Percentiles rank a stretch among this genome's conserved stretches.
These are phyloP conservation scores for Phytophthora pluvialis DNA, from an alignment of 352 stramenopile genomes.

Conservation along the genomic window DNA sequence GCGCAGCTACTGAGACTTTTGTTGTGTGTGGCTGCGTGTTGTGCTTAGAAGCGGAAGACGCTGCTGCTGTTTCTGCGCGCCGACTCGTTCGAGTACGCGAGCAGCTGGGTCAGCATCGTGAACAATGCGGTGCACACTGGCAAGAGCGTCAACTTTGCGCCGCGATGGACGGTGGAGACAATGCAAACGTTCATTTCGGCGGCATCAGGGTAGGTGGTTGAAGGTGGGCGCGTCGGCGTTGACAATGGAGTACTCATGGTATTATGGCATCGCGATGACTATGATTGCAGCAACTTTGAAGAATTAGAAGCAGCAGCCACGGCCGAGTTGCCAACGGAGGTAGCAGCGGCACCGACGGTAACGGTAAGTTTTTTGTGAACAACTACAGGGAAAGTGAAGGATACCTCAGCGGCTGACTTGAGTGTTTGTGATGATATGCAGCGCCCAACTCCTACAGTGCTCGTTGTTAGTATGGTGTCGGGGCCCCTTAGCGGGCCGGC, in stretches of 20 bases:
- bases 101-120: constrained; percentile 78
- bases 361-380: constrained; percentile 23
- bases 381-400: neutral
- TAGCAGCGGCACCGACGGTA: constrained; percentile 6
- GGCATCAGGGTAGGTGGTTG: constrained; percentile 57
- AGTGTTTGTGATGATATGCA: constrained; percentile 17
- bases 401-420: neutral
- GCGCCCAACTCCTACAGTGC: constrained; percentile 42
- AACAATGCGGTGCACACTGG: constrained; percentile 80
- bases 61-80: constrained; percentile 82
- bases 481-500: constrained; percentile 27
- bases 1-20: constrained; percentile 6
- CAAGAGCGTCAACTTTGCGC: constrained; percentile 68
- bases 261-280: neutral
- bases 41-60: constrained; percentile 71
- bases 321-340: constrained; percentile 31
- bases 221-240: neutral
- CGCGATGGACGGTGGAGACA: constrained; percentile 70
- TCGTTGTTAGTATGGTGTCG: constrained; percentile 69
- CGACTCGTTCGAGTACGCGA: constrained; percentile 73
- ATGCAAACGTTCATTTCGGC: constrained; percentile 77
- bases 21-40: neutral
- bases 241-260: neutral
- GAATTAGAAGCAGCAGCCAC: constrained; percentile 25
- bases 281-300: constrained; percentile 44